Evolutionary conservation across 2,329 filamentous ascomycete genomes (phyloP).

Genomic region (Sclerotiophoma versabilis): DNA sequence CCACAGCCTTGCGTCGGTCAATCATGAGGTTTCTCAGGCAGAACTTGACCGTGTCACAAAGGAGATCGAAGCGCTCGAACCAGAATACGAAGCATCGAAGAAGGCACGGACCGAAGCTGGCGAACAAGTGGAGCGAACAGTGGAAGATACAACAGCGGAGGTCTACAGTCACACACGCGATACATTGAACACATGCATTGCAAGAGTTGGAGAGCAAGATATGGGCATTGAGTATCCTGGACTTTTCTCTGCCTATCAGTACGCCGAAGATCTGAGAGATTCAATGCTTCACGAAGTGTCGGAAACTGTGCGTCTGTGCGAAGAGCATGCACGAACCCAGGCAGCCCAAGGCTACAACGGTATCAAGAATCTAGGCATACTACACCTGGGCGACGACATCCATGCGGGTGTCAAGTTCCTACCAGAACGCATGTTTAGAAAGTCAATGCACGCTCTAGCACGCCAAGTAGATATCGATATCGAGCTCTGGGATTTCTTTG

Average conservation of each 20-base stretch:
- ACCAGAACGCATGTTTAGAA: conserved; percentile 91
- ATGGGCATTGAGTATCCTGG: conserved; percentile 88
- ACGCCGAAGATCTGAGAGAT: conserved; percentile 89
- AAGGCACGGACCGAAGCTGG: conserved; percentile 80
- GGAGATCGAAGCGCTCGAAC: conserved; percentile 83
- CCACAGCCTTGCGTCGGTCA: conserved; percentile 81
- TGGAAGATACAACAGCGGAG: conserved; percentile 83
- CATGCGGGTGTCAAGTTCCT: conserved; percentile 81
- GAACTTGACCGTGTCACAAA: conserved; percentile 83
- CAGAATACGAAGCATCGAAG: conserved; percentile 82
- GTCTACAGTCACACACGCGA: conserved; percentile 85
- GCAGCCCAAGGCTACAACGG: conserved; percentile 82
- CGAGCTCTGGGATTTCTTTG: conserved; percentile 92
- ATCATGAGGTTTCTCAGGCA: conserved; percentile 82
- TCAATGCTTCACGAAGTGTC: conserved; percentile 92
- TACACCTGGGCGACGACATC: conserved; percentile 89
- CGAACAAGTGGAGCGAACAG: conserved; percentile 79
- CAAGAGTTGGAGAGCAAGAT: conserved; percentile 75
- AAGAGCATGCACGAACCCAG: conserved; percentile 81
- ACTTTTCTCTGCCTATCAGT: conserved; percentile 83
- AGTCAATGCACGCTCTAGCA: conserved; percentile 79
- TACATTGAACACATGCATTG: conserved; percentile 77
- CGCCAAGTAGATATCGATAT: conserved; percentile 87
- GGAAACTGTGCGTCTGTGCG: conserved; percentile 77
- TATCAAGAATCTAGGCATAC: conserved; percentile 86